Conservation (phyloP, 1,284 basidiomycete genomes). For the Cronartium quercuum region DNA sequence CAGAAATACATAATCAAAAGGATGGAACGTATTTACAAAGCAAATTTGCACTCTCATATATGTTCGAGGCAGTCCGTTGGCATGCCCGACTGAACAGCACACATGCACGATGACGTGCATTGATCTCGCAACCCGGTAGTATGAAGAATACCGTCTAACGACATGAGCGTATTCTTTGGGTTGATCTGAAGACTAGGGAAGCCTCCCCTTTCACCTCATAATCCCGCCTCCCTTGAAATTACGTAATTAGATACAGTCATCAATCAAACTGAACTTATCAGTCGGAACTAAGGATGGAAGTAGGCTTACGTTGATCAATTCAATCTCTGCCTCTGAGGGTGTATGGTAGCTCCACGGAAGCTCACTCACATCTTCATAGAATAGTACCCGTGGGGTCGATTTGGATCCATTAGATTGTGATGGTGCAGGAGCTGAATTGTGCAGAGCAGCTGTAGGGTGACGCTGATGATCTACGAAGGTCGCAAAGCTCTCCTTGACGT, state of each 20-base stretch:
- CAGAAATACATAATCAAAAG: no score
- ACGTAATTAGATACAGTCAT: no score
- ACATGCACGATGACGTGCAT: no score
- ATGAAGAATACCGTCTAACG: no score
- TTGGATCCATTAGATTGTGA: neutral
- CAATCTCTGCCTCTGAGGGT: conserved; percentile 11
- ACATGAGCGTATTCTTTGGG: no score
- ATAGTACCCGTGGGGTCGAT: conserved; percentile 9
- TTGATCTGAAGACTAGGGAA: neutral
- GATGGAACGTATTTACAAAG: no score
- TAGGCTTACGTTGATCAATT: conserved; percentile 26
- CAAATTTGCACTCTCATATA: no score
- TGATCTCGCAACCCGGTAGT: no score
- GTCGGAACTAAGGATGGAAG: neutral
- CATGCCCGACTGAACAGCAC: no score
- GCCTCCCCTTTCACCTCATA: neutral
- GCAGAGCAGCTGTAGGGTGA: neutral
- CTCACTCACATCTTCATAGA: conserved; percentile 26
- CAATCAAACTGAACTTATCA: neutral
- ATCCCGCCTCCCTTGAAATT: neutral
- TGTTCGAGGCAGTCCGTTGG: no score
- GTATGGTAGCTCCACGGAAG: conserved; percentile 12
- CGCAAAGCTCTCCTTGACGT: conserved; percentile 24
- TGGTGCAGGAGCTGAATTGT: neutral
- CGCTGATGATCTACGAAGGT: conserved; percentile 15